These are phyloP conservation scores for Camelina hispida DNA, from an alignment of 345 rosid genomes.

Conservation along the genomic window DNA sequence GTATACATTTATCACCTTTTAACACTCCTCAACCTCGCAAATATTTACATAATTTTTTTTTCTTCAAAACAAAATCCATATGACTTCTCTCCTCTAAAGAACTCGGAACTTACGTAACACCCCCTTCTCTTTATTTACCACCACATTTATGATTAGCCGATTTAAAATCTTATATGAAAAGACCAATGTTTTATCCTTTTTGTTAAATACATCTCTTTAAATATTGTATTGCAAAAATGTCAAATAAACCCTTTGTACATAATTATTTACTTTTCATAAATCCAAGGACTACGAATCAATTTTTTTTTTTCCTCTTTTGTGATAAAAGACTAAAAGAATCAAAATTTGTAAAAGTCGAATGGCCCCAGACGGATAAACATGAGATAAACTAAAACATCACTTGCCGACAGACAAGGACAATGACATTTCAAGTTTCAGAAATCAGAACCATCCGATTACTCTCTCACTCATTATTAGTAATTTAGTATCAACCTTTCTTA, in stretches of 20 bases:
- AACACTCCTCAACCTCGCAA: too few species aligned
- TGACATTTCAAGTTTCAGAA: slow-evolving; percentile 27
- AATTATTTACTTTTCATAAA: neutral
- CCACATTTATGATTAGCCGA: too few species aligned
- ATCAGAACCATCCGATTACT: neutral
- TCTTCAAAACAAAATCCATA: too few species aligned
- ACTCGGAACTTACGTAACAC: too few species aligned
- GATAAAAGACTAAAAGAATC: slow-evolving; percentile 1
- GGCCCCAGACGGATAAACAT: slow-evolving; percentile 23
- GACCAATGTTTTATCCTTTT: neutral
- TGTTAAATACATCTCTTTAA: neutral
- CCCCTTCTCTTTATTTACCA: too few species aligned
- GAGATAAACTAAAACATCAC: slow-evolving; percentile 27
- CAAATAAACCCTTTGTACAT: neutral
- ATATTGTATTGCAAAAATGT: neutral
- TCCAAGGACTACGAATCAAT: slow-evolving; percentile 18
- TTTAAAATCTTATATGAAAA: neutral
- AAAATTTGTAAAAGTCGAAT: neutral
- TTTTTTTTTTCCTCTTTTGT: neutral
- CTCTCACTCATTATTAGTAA: neutral
- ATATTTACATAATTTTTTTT: too few species aligned
- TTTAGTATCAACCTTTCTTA: slow-evolving; percentile 12
- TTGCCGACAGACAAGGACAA: slow-evolving; percentile 37
- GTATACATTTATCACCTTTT: too few species aligned
- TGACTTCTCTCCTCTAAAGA: too few species aligned